Percentiles rank a stretch among this genome's conserved stretches.
These are phyloP conservation scores for Penicillium soppii DNA, from an alignment of 495 filamentous ascomycete species.

Conservation along the genomic window DNA sequence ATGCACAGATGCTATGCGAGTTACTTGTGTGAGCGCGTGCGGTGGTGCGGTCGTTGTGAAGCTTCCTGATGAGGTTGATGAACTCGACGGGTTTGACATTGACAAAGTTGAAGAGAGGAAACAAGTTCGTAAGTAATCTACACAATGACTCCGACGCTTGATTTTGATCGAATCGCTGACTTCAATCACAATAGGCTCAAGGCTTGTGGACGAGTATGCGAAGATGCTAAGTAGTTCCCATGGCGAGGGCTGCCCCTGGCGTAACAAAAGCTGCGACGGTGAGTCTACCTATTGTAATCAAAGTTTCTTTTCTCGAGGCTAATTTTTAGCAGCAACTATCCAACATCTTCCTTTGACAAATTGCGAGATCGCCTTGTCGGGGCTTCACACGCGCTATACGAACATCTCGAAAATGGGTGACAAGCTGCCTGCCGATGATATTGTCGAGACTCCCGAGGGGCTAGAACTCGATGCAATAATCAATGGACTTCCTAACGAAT, in stretches of 20 bases:
- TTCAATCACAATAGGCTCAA: constrained; percentile 29
- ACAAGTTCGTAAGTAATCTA: constrained; percentile 51
- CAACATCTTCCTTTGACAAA: constrained; percentile 59
- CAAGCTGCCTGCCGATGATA: constrained; percentile 50
- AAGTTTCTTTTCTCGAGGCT: constrained; percentile 1
- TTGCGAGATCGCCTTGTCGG: constrained; percentile 52
- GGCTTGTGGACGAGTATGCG: constrained; percentile 74
- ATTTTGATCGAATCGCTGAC: constrained; percentile 9
- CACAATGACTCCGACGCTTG: too few relatives aligned
- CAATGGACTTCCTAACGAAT: constrained; percentile 30
- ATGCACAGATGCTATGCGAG: constrained; percentile 77
- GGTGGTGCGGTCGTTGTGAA: constrained; percentile 78
- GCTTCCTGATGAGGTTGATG: constrained; percentile 61
- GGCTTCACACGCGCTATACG: constrained; percentile 60
- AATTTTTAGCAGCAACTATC: constrained; percentile 40
- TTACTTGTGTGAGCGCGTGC: constrained; percentile 79
- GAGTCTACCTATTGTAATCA: constrained; percentile 13
- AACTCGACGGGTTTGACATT: constrained; percentile 44
- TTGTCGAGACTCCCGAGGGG: constrained; percentile 44
- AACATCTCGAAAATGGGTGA: constrained; percentile 46
- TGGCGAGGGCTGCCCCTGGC: constrained; percentile 83
- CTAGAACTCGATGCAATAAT: constrained; percentile 38
- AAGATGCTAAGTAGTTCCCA: constrained; percentile 74
- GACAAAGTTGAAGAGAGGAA: constrained; percentile 65
- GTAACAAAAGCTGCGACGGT: constrained; percentile 82